phyloP scores from a whole-genome alignment of 352 stramenopile species.

The Elongisporangium anandrum region DNA sequence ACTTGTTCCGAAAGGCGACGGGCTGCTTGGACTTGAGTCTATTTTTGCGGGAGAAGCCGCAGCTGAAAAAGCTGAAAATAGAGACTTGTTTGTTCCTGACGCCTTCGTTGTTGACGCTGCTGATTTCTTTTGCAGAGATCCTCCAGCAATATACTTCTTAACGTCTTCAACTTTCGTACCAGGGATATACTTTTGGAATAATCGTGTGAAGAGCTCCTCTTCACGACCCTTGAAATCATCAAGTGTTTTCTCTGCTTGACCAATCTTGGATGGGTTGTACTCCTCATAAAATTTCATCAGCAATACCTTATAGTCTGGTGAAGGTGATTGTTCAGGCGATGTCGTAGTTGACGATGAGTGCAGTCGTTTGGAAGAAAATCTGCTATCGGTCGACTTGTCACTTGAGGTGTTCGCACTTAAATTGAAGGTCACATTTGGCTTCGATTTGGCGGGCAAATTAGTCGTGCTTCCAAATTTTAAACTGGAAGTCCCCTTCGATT shows the following conservation, averaged over 20 bases:
- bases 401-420: slow-evolving; percentile 1
- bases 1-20: slow-evolving; percentile 15
- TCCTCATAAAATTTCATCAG: slow-evolving; percentile 64
- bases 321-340: background rate
- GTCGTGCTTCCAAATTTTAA: slow-evolving; percentile 1
- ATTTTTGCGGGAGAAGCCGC: slow-evolving; percentile 11
- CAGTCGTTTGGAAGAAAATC: background rate
- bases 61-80: slow-evolving; percentile 14
- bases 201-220: slow-evolving; percentile 46
- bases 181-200: slow-evolving; percentile 62
- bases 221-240: slow-evolving; percentile 51
- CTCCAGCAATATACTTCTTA: slow-evolving; percentile 56
- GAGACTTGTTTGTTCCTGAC: slow-evolving; percentile 11
- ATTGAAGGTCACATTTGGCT: slow-evolving; percentile 2
- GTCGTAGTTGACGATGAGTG: slow-evolving; percentile 3
- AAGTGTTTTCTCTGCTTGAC: slow-evolving; percentile 46
- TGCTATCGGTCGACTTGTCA: slow-evolving; percentile 5
- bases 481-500: background rate
- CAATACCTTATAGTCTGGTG: slow-evolving; percentile 37
- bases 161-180: slow-evolving; percentile 51
- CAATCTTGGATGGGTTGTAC: slow-evolving; percentile 45
- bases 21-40: slow-evolving; percentile 8
- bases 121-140: slow-evolving; percentile 40
- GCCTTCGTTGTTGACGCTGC: slow-evolving; percentile 3
- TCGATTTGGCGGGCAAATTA: slow-evolving; percentile 3